phyloP scores from a whole-genome alignment of 139 green algal genomes.

The Tetraselmis striata region DNA sequence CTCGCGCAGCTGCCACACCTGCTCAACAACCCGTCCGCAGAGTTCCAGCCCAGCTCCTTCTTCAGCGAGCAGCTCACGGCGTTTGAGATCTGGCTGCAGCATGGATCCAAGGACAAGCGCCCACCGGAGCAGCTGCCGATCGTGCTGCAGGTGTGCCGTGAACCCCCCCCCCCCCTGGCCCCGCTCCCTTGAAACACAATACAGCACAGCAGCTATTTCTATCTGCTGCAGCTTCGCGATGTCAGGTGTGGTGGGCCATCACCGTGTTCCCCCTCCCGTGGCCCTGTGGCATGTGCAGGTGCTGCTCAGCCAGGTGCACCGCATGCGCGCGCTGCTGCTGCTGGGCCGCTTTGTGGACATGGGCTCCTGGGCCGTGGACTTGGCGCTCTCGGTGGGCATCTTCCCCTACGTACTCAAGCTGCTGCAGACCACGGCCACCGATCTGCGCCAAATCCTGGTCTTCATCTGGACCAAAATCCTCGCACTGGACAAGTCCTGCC shows the following conservation, averaged over 20 bases:
- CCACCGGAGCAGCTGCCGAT: slow-evolving; percentile 98
- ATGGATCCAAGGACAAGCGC: slow-evolving; percentile 69
- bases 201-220: too few species aligned
- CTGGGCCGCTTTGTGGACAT: slow-evolving; percentile 96
- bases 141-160: slow-evolving; percentile 74
- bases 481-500: slow-evolving; percentile 79
- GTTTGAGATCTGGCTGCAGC: slow-evolving; percentile 95
- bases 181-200: too few species aligned
- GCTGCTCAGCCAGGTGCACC: slow-evolving; percentile 91
- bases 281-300: too few species aligned
- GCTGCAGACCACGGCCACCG: slow-evolving; percentile 89
- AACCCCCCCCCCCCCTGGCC: background rate
- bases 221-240: too few species aligned
- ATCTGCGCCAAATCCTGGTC: slow-evolving; percentile 89
- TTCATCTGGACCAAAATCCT: slow-evolving; percentile 99
- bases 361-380: slow-evolving; percentile 93
- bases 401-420: slow-evolving; percentile 99
- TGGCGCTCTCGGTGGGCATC: slow-evolving; percentile 94
- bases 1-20: slow-evolving; percentile 70
- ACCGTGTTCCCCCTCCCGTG: too few species aligned
- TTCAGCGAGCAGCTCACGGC: slow-evolving; percentile 97
- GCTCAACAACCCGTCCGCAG: slow-evolving; percentile 5
- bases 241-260: too few species aligned
- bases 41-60: slow-evolving; percentile 69
- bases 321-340: slow-evolving; percentile 87